phyloP scores from a whole-genome alignment of 805 yeast genomes.

The Wickerhamiella kazuoi region DNA sequence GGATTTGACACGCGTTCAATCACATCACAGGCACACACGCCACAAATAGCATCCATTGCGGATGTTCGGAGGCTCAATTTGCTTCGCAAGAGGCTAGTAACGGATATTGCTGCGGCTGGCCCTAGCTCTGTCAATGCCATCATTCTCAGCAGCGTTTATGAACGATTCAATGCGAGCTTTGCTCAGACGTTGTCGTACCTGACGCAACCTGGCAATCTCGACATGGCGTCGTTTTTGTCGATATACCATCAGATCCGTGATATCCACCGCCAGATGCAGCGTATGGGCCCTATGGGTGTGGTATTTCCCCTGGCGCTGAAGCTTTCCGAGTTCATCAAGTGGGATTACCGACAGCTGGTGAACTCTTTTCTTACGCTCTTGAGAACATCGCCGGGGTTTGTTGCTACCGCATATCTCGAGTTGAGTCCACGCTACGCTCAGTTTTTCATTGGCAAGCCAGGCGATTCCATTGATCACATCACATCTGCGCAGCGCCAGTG shows the following conservation, averaged over 20 bases:
- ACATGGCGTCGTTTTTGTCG: slow-evolving; percentile 7
- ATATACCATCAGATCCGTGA: slow-evolving; percentile 13
- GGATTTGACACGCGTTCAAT: background rate
- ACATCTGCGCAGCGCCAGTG: slow-evolving; percentile 12
- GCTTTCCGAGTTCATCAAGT: slow-evolving; percentile 8
- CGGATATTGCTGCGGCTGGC: slow-evolving; percentile 1
- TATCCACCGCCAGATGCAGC: slow-evolving; percentile 5
- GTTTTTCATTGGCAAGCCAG: slow-evolving; percentile 7
- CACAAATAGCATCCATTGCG: background rate
- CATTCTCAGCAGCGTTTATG: slow-evolving; percentile 4
- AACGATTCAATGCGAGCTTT: slow-evolving; percentile 2
- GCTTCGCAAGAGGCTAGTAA: background rate
- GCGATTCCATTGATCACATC: slow-evolving; percentile 13
- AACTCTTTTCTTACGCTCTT: slow-evolving; percentile 20
- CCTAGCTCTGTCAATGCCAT: slow-evolving; percentile 3
- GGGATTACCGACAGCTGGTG: slow-evolving; percentile 17
- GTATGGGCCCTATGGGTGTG: slow-evolving; percentile 8
- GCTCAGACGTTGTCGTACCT: background rate
- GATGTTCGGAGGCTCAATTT: slow-evolving; percentile 1
- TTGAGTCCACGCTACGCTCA: slow-evolving; percentile 11
- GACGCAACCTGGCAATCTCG: slow-evolving; percentile 1
- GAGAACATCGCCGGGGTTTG: slow-evolving; percentile 21
- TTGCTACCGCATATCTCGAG: slow-evolving; percentile 16
- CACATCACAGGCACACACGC: background rate
- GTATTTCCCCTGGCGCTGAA: slow-evolving; percentile 4